Evolutionary conservation across 257 asterid genomes (phyloP).

Genomic region (Primulina eburnea): DNA sequence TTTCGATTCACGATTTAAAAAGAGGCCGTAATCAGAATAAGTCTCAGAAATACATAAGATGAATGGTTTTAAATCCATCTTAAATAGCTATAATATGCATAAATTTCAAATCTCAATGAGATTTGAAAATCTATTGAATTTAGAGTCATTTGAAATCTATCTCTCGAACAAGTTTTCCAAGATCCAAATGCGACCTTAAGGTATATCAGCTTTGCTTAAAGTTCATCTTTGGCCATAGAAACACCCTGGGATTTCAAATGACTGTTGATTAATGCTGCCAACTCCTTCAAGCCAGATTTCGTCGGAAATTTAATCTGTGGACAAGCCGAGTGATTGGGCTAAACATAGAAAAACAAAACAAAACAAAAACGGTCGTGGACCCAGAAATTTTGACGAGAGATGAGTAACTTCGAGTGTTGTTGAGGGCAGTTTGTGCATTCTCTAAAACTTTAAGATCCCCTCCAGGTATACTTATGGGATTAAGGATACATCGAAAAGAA

Average conservation of each 20-base stretch:
- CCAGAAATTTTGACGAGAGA: background rate
- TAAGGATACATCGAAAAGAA: background rate
- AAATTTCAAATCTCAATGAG: too few species aligned
- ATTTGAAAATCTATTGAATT: too few species aligned
- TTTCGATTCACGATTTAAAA: too few species aligned
- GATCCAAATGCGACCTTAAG: background rate
- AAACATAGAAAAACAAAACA: background rate
- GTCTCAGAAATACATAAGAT: too few species aligned
- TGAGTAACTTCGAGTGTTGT: background rate
- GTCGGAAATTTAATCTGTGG: constrained; percentile 60
- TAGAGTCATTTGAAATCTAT: too few species aligned
- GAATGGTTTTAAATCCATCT: too few species aligned
- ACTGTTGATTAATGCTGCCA: constrained; percentile 74
- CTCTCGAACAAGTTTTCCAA: too few species aligned
- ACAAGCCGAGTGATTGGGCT: constrained; percentile 7
- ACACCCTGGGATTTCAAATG: constrained; percentile 45
- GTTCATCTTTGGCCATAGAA: constrained; percentile 61
- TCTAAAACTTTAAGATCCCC: too few species aligned
- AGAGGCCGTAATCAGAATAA: too few species aligned
- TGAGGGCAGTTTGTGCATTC: background rate
- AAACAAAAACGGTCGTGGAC: background rate
- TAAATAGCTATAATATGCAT: too few species aligned
- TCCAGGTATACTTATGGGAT: too few species aligned
- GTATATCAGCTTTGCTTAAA: constrained; percentile 36
- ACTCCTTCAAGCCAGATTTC: constrained; percentile 65